Percentiles rank a stretch among this genome's conserved stretches.
phyloP scores from a whole-genome alignment of 805 yeast species.

The Saturnispora halmiae region DNA sequence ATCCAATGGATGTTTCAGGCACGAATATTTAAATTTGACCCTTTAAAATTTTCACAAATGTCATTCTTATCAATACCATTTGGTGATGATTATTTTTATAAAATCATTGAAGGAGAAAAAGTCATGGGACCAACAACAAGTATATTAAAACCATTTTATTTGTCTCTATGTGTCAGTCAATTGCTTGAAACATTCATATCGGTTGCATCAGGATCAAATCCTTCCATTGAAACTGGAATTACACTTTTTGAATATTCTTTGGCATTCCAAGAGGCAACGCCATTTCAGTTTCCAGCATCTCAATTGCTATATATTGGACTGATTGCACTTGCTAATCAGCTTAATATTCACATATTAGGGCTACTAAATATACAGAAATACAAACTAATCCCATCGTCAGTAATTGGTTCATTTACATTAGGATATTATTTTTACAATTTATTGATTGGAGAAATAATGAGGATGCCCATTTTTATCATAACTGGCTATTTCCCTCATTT shows the following conservation, averaged over 20 bases:
- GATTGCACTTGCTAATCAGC: slow-evolving; percentile 49
- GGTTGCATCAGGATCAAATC: slow-evolving; percentile 45
- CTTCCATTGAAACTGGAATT: slow-evolving; percentile 56
- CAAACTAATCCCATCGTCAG: slow-evolving; percentile 54
- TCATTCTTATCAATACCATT: slow-evolving; percentile 25
- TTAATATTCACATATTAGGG: slow-evolving; percentile 56
- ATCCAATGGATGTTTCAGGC: slow-evolving; percentile 11
- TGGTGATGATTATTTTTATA: slow-evolving; percentile 11
- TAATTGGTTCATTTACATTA: slow-evolving; percentile 48
- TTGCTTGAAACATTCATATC: slow-evolving; percentile 59
- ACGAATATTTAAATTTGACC: slow-evolving; percentile 20
- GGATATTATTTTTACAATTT: slow-evolving; percentile 36
- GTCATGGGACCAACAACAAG: slow-evolving; percentile 37
- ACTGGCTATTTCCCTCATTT: slow-evolving; percentile 63
- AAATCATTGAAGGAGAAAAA: slow-evolving; percentile 15
- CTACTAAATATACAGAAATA: slow-evolving; percentile 42
- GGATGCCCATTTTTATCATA: slow-evolving; percentile 47
- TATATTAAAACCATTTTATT: slow-evolving; percentile 49
- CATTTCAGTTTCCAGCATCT: slow-evolving; percentile 40
- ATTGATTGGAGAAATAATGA: slow-evolving; percentile 32
- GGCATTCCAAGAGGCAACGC: slow-evolving; percentile 65
- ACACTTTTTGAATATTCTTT: slow-evolving; percentile 69
- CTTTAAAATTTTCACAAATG: slow-evolving; percentile 15
- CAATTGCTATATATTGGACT: slow-evolving; percentile 45
- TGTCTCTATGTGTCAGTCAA: slow-evolving; percentile 50